A percentile compares a stretch with the other conserved stretches of the same genome.
phyloP scores from a whole-genome alignment of 225 moss, liverwort and hornwort genomes.

The Lunularia cruciata region DNA sequence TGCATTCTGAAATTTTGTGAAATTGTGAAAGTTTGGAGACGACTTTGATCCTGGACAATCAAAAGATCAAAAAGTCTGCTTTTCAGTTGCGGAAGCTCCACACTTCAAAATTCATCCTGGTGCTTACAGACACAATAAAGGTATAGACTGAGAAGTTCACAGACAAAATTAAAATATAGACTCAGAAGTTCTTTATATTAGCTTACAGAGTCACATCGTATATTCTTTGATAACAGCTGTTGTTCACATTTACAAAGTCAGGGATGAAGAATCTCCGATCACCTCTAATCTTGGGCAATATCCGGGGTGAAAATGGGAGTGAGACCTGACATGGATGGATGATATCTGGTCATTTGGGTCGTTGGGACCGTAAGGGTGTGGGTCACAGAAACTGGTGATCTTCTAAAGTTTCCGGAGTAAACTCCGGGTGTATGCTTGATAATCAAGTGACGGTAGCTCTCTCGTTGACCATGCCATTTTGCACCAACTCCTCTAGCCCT shows the following conservation, averaged over 20 bases:
- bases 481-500: slow-evolving; percentile 74
- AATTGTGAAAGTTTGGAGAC: too few species aligned
- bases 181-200: too few species aligned
- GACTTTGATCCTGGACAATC: too few species aligned
- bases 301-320: background rate
- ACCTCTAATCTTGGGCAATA: background rate
- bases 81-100: too few species aligned
- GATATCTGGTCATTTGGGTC: background rate
- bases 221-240: background rate
- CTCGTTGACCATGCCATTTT: slow-evolving; percentile 31
- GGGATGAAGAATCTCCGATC: background rate
- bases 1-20: too few species aligned
- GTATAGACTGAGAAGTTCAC: too few species aligned
- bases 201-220: background rate
- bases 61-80: too few species aligned
- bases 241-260: background rate
- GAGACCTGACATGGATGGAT: background rate
- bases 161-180: too few species aligned
- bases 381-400: background rate
- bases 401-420: background rate
- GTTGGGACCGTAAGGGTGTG: background rate
- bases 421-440: background rate
- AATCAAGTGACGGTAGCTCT: background rate
- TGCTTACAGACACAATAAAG: too few species aligned
- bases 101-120: too few species aligned